A percentile compares a stretch with the other conserved stretches of the same genome.
Conservation (phyloP, 345 rosid species). For the Carallia brachiata region DNA sequence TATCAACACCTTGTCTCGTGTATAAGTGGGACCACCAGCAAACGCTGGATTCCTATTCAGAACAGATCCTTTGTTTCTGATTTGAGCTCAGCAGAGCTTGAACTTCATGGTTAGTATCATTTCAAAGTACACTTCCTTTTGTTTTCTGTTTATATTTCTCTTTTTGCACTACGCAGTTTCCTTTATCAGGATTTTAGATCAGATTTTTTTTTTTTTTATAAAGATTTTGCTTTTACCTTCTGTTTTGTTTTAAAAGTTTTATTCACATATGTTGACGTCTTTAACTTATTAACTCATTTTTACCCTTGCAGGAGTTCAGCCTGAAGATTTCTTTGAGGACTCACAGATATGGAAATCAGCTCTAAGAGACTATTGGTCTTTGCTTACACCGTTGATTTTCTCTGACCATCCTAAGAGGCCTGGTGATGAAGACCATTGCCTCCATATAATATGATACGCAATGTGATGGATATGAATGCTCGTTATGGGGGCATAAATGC, state of each 20-base stretch:
- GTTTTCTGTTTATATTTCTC: background rate
- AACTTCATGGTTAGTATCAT: conserved; percentile 78
- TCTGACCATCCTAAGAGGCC: conserved; percentile 99
- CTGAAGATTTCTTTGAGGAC: conserved; percentile 78
- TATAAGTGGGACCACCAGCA: conserved; percentile 71
- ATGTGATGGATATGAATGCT: conserved; percentile 99
- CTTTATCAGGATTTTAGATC: background rate
- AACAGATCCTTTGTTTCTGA: conserved; percentile 63
- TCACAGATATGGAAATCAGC: conserved; percentile 69
- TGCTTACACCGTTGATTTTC: conserved; percentile 90
- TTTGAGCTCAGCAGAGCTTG: conserved; percentile 58
- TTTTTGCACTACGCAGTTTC: background rate
- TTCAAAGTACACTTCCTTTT: background rate
- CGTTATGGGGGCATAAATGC: conserved; percentile 79
- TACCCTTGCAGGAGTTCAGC: conserved; percentile 56
- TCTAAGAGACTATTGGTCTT: conserved; percentile 85
- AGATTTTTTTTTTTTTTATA: no score
- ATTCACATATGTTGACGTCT: background rate
- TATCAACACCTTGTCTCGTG: conserved; percentile 83
- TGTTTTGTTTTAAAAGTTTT: background rate
- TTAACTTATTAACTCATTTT: conserved; percentile 25
- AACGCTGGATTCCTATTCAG: conserved; percentile 87
- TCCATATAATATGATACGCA: conserved; percentile 93
- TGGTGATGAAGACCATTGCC: conserved; percentile 95
- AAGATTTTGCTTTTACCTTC: no score